Base-by-base conservation (phyloP, 202 grass and related monocot genomes). In the Eragrostis tef region DNA sequence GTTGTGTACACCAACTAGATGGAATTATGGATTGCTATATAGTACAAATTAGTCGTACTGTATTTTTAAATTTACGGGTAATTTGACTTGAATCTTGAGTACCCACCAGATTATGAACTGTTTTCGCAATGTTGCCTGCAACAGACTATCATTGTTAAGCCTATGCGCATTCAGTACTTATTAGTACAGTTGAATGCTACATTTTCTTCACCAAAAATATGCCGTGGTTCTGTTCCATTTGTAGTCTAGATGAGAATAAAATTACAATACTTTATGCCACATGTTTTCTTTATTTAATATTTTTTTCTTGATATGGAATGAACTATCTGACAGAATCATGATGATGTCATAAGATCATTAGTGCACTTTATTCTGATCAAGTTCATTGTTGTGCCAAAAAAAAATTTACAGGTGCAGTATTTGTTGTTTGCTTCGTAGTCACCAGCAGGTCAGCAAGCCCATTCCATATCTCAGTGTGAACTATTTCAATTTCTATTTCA, bases 391-490 rank as follows among this genome's bases (percentile, higher is more conserved):
- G 24, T 87, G 39, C 64, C 54, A 89, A 73, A 90, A 71, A 79
- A 44, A 71, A 60, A 71, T 54, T 66, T 79, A 78, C 83, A 98
- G 96, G 90, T 90, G 78, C 92, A 58, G 80, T 98, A 80, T 95
- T 98, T 91, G 67, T 88, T 87, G 92, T 98, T 83, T 98, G 92
- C 64, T 83, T 91, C 71, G 4, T 91, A 78, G 72, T 95, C 66
- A 93, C 92, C 61, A 76, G 90, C 88, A 98, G 96, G 96, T 98
- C 61, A 78, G 84, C 21, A 15, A 74, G 47, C 7, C 46, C 51
- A 16, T 84, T 75, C 22, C 77, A 56, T 68, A 88, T 74, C 64
- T 11, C 50, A 71, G 41, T 16, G 12, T 6, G 17, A 81, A 39
- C 5, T 81, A 70, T 84, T 89, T 46, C 7, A 39, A 3, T 81